Evolutionary conservation across 2,329 filamentous ascomycete species (phyloP), one percentile per base, ranked within the genome.

Genomic region (Paecilomyces niveus): DNA sequence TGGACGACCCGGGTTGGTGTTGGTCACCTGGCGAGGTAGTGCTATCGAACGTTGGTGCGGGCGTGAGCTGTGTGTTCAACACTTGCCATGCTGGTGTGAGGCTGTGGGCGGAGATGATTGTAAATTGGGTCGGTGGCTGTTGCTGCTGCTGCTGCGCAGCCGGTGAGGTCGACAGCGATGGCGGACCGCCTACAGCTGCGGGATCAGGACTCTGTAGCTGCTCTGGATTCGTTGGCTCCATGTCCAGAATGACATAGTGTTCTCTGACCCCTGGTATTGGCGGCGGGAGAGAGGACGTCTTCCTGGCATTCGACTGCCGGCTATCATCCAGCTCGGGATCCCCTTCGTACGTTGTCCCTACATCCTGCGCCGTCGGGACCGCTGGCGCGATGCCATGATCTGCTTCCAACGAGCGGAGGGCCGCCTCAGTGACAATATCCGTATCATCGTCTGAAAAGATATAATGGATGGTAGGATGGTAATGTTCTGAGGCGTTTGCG

Each of bases 401-500:
- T 58, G 77, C 57, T 70, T 84, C 74, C 73, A 86, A 71, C 21
- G 80, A 79, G 33, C 80, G 78, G 59, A 87, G 73, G 4, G 82
- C 81, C 1, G 89, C 86, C 39, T 85, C 81, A 1, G 89, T 89
- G 39, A 96, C 79, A 52, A 89, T 78, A 53, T 92, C 89, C 1
- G 86, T 84, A 69, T 97, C 92, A 74, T 97, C 94, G 73, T 97
- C 92, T 65, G 85, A 85, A 78, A 99, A 97, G 68, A 97, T 83
- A 77, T 97, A 97, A 76, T 93, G 91, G 1, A 96, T 86, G 56
- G 85, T 86, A 1, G 93, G 94, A 71, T 97, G 92, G 67, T 90
- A 82, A 61, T 90, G 89, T 53, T 89, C 84, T 66, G 85, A 83
- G 8, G 84, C 87, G n/a, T 85, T 83, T 10, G 82, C 76, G 72